Percentiles rank a stretch among this genome's conserved stretches.
phyloP scores from a whole-genome alignment of 2,329 filamentous ascomycete genomes.

The Fusarium scirpi region DNA sequence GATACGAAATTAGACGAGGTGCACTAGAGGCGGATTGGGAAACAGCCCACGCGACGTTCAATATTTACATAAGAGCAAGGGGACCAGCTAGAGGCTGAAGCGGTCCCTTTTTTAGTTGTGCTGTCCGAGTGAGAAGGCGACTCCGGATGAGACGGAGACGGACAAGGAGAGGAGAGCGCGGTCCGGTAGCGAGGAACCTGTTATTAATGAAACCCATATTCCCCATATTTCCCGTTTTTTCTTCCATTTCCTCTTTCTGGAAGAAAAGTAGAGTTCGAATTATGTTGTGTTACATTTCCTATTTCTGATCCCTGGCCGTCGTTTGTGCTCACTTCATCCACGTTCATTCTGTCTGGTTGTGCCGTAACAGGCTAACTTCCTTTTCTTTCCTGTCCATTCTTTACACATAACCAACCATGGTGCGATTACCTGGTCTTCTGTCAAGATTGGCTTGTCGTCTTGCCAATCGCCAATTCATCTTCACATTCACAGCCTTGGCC shows the following conservation, averaged over 20 bases:
- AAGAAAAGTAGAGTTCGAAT: slow-evolving; percentile 8
- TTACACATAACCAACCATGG: slow-evolving; percentile 3
- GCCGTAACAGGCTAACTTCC: neutral
- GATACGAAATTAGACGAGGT: slow-evolving; percentile 24
- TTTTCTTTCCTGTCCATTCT: neutral
- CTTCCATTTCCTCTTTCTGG: slow-evolving; percentile 11
- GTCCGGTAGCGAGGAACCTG: neutral
- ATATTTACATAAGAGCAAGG: slow-evolving; percentile 21
- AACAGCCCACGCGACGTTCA: slow-evolving; percentile 18
- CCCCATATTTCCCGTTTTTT: slow-evolving; percentile 1
- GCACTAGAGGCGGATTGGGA: slow-evolving; percentile 11
- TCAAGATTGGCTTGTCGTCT: slow-evolving; percentile 38
- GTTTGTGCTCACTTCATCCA: slow-evolving; percentile 1
- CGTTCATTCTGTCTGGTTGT: neutral
- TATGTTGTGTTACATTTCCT: neutral
- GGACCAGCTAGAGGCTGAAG: neutral
- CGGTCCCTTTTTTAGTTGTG: neutral
- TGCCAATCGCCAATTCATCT: slow-evolving; percentile 50
- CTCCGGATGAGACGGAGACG: neutral
- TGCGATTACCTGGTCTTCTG: slow-evolving; percentile 4
- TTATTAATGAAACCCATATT: slow-evolving; percentile 8
- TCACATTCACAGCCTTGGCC: slow-evolving; percentile 48
- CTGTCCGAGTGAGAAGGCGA: neutral
- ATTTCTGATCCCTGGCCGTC: neutral
- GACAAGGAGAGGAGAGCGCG: neutral